Conservation (phyloP, 768 basidiomycete genomes). For the Pisolithus albus region DNA sequence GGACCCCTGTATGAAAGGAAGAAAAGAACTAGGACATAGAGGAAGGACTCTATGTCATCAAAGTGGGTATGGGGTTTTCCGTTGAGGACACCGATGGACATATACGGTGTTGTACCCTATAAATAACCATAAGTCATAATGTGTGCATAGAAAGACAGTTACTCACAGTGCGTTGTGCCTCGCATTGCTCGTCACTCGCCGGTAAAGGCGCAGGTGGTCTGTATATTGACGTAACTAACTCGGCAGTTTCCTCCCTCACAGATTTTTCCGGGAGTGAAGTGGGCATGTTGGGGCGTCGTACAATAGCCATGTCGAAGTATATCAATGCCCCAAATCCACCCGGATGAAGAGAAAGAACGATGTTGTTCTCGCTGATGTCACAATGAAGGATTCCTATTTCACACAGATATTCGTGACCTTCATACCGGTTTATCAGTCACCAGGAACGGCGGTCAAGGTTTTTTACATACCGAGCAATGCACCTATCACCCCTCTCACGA, state of each 20-base stretch:
- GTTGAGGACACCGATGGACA: constrained; percentile 6
- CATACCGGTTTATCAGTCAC: background rate
- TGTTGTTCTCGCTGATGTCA: constrained; percentile 30
- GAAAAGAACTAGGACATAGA: constrained; percentile 12
- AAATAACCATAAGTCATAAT: background rate
- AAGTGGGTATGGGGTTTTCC: constrained; percentile 2
- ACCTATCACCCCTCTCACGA: constrained; percentile 12
- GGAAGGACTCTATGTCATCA: constrained; percentile 13
- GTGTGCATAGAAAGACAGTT: background rate
- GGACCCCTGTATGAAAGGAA: constrained; percentile 9
- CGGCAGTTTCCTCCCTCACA: too few species aligned
- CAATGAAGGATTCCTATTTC: constrained; percentile 23
- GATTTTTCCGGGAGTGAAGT: background rate
- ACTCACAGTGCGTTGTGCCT: constrained; percentile 2
- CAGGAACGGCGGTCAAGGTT: background rate
- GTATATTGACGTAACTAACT: too few species aligned
- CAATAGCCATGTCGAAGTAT: background rate
- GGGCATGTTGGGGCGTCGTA: background rate
- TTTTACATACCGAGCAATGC: constrained; percentile 8
- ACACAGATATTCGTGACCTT: constrained; percentile 15
- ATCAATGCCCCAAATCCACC: constrained; percentile 18
- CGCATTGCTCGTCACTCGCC: background rate
- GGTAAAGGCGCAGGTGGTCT: background rate
- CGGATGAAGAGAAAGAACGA: constrained; percentile 19
- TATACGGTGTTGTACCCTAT: constrained; percentile 9